phyloP scores from a whole-genome alignment of 148 eudicot species.

The Fagopyrum esculentum region DNA sequence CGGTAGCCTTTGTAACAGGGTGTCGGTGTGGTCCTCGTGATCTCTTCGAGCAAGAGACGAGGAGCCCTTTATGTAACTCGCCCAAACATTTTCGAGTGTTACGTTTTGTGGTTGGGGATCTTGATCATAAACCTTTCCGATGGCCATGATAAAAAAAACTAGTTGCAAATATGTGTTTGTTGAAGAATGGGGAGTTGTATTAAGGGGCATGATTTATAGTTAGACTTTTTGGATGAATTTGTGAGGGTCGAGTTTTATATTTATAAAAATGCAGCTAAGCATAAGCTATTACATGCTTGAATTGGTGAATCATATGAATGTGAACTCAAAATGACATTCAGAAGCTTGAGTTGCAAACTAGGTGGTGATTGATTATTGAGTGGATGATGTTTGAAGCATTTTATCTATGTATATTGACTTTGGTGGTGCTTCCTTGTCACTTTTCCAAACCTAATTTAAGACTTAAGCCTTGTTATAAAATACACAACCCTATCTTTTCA shows the following conservation, averaged over 20 bases:
- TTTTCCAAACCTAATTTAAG: neutral
- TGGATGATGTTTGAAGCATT: slow-evolving; percentile 8
- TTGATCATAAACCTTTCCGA: slow-evolving; percentile 18
- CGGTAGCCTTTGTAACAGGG: slow-evolving; percentile 46
- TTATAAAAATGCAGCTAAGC: slow-evolving; percentile 6
- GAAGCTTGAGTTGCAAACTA: slow-evolving; percentile 11
- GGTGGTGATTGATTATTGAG: slow-evolving; percentile 5
- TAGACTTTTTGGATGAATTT: neutral
- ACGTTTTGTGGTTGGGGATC: slow-evolving; percentile 23
- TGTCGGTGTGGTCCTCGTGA: neutral
- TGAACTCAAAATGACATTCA: neutral
- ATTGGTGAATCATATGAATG: neutral
- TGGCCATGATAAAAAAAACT: slow-evolving; percentile 24
- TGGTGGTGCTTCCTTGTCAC: neutral
- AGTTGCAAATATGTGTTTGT: neutral
- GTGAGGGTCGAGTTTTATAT: neutral
- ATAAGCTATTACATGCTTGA: slow-evolving; percentile 1
- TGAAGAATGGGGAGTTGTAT: neutral
- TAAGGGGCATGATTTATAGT: neutral
- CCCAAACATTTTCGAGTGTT: slow-evolving; percentile 67
- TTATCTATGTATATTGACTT: neutral
- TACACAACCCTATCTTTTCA: neutral
- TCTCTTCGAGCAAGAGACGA: neutral
- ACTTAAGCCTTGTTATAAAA: neutral
- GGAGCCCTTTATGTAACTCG: slow-evolving; percentile 38